Conservation (phyloP, 768 basidiomycete species). For the Phaffia tasmanica region DNA sequence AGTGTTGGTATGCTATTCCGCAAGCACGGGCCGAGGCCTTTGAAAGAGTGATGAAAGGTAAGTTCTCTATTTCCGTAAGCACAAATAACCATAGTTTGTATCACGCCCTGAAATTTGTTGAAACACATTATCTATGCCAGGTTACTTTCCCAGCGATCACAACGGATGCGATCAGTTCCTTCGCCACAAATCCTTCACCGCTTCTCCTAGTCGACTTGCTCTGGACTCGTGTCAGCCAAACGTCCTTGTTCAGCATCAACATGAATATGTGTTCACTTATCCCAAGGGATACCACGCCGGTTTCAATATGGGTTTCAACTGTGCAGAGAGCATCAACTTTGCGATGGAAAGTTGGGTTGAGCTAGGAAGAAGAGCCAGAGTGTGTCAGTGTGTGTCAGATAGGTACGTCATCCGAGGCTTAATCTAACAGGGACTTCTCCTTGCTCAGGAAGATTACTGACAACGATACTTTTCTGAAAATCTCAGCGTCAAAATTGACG, state of each 20-base stretch:
- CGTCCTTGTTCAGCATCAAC: conserved; percentile 75
- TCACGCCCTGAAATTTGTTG: not conserved
- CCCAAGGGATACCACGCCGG: conserved; percentile 93
- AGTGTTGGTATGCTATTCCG: conserved; percentile 88
- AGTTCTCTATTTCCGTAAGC: conserved; percentile 25
- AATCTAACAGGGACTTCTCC: conserved; percentile 37
- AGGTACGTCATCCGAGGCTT: conserved; percentile 34
- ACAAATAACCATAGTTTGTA: not conserved
- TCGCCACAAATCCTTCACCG: conserved; percentile 90
- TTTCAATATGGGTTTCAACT: conserved; percentile 92
- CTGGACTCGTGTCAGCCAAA: conserved; percentile 73
- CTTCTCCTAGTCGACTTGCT: conserved; percentile 70
- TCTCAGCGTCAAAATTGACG: conserved; percentile 77
- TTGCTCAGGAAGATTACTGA: not conserved
- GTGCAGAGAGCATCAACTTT: conserved; percentile 95
- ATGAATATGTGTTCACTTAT: conserved; percentile 94
- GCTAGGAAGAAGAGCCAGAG: conserved; percentile 60
- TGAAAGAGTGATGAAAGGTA: conserved; percentile 83
- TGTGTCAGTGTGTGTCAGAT: conserved; percentile 39
- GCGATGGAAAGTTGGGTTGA: conserved; percentile 91
- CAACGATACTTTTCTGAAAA: conserved; percentile 44
- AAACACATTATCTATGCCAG: conserved; percentile 39
- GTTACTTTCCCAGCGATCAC: conserved; percentile 78
- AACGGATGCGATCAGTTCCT: conserved; percentile 83
- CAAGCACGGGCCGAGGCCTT: conserved; percentile 69